These are phyloP conservation scores for Microthyrium microscopicum DNA, from an alignment of 2,329 filamentous ascomycete genomes.

Conservation along the genomic window DNA sequence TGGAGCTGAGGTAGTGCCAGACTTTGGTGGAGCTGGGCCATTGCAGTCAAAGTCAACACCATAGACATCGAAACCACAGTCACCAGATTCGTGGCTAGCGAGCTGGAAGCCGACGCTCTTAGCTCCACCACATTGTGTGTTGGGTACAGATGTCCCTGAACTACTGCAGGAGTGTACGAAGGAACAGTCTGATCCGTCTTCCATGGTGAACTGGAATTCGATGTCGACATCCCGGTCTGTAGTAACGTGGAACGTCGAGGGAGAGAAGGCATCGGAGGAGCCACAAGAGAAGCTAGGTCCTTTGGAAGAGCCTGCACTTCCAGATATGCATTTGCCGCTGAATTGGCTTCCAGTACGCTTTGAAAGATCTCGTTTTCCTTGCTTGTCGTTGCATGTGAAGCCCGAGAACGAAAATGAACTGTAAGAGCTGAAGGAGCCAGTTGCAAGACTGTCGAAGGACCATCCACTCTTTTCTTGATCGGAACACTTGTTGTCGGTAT, in stretches of 20 bases:
- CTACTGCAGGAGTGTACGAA: conserved; percentile 53
- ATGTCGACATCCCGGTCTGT: conserved; percentile 62
- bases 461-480: conserved; percentile 53
- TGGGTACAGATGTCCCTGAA: conserved; percentile 53
- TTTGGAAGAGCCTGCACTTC: conserved; percentile 32
- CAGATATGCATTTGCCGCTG: conserved; percentile 25
- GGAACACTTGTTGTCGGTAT: conserved; percentile 63
- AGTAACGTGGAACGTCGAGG: conserved; percentile 56
- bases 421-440: conserved; percentile 48
- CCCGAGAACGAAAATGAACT: conserved; percentile 59
- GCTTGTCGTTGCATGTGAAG: conserved; percentile 49
- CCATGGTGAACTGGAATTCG: conserved; percentile 77
- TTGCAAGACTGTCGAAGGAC: conserved; percentile 47
- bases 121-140: conserved; percentile 85
- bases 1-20: conserved; percentile 4
- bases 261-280: conserved; percentile 49
- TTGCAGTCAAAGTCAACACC: conserved; percentile 60
- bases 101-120: conserved; percentile 57
- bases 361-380: conserved; percentile 41
- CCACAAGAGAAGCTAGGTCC: conserved; percentile 42
- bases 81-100: conserved; percentile 39
- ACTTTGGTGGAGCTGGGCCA: conserved; percentile 7
- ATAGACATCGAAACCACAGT: conserved; percentile 58
- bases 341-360: conserved; percentile 27
- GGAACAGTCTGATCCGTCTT: conserved; percentile 67